Conservation (phyloP, 257 asterid genomes). For the Nicotiana obtusifolia region DNA sequence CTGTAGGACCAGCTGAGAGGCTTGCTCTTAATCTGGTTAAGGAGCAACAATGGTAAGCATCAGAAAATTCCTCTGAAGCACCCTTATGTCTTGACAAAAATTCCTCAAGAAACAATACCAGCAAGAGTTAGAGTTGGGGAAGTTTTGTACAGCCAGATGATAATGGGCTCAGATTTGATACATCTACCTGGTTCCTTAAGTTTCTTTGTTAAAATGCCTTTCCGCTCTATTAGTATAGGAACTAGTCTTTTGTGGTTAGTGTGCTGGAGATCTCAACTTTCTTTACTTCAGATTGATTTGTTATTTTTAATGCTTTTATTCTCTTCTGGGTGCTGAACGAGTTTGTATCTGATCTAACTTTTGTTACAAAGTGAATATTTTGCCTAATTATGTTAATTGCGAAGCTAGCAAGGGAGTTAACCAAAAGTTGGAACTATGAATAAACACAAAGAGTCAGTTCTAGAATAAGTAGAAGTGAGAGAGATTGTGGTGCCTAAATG, state of each 20-base stretch:
- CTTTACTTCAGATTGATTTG: neutral
- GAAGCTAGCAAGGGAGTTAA: neutral
- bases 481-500: neutral
- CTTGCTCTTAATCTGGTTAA: slow-evolving; percentile 64
- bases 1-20: slow-evolving; percentile 53
- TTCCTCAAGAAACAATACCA: neutral
- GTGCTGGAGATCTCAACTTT: neutral
- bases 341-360: neutral
- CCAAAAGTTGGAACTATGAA: neutral
- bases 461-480: neutral
- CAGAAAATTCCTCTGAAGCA: neutral
- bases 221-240: neutral
- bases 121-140: neutral
- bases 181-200: neutral
- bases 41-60: slow-evolving; percentile 78
- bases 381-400: neutral
- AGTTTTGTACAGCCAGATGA: neutral
- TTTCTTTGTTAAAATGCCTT: neutral
- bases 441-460: neutral
- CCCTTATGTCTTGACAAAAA: neutral
- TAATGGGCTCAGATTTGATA: neutral
- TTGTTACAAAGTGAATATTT: neutral
- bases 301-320: neutral
- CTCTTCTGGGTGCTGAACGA: neutral
- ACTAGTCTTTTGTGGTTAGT: neutral